Evolutionary conservation across 2,329 filamentous ascomycete genomes (phyloP), one percentile per base, ranked within the genome.

Genomic region (Aspergillus nomiae): DNA sequence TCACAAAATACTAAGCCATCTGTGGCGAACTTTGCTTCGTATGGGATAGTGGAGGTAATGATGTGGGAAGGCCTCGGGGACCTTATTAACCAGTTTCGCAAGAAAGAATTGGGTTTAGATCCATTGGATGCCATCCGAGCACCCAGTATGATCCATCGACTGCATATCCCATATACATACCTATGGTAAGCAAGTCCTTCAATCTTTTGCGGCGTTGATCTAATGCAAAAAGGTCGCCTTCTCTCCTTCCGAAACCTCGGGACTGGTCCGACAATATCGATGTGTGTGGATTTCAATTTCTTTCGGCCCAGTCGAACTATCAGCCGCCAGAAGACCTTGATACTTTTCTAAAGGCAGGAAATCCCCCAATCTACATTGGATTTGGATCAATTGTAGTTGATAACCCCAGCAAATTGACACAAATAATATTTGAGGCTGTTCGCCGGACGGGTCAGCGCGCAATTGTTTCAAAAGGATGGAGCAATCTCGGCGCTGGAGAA

Each of bases 341-440:
- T 8, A 28, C n/a, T 1, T 60, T 60, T 19, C 58, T 60, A 4
- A 34, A 60, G 7, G 48, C 50, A 7, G 58, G 58, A 12, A 24
- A 24, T 24, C 21, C 21, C 21, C 11, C 58, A 10, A 36, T 60
- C 19, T 60, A 60, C 41, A 48, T 60, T 10, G 58, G 58, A 19
- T 60, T 60, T 11, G 58, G 58, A 10, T 32, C 21, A 21, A 60
- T 60, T 32, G 58, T 60, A 5, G 34, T 60, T 9, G 58, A 60
- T 7, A 26, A 60, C 24, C 36, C 58, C 24, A 19, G 4, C 19
- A 41, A 6, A 7, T 16, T 60, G 16, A 60, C 48, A 2, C 9
- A 54, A 16, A 12, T 56, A 1, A 26, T 60, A 4, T 46, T 60
- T 11, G 24, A 21, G 3, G 58, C 58, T 2, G 30, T 55, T 10